Evolutionary conservation across 1,139 yeast genomes (phyloP), one percentile per base, ranked within the genome.

Genomic region (Taphrina communis): DNA sequence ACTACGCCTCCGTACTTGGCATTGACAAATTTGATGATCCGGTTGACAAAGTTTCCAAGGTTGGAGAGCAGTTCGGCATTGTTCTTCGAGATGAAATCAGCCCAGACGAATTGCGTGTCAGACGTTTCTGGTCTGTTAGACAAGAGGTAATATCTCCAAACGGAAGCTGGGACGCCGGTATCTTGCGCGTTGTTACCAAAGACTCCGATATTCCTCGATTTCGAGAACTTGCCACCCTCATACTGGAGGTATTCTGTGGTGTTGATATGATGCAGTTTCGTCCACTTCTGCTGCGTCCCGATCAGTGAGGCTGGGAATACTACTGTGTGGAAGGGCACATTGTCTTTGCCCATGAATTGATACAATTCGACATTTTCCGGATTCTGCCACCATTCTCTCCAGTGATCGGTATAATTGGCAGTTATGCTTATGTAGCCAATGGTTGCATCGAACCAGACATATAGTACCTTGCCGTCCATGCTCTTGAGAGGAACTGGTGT

Each of bases 261-360:
- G 77, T 88, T 90, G 74, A 94, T 81, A 78, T 93, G 97, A 77
- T 91, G 91, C 74, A 93, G 84, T 85, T 86, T 88, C 71, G 97
- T 93, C 98, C 98, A 94, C 59, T 83, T 77, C 71, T 93, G 95
- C 38, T 84, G 81, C 31, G 99, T 93, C 79, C 98, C 99, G 65
- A 94, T 81, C 79, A 88, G 89, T 53, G 96, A 82, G 59, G 95
- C 87, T 71, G 99, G 99, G 90, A 93, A 94, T 70, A 94, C 96
- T 71, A 95, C 99, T 0, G 97, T 89, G 77, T 94, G 99, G 90
- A 94, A 94, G 52, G 98, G 98, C 74, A 93, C 97, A 76, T 94
- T 94, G 79, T 94, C 99, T 80, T 94, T 94, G 81, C 99, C 99
- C 99, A 94, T 94, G 79, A 94, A 94, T 82, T 94, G 99, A 79